These are phyloP conservation scores for Noccaea caerulescens DNA, from an alignment of 345 rosid species.

Conservation along the genomic window DNA sequence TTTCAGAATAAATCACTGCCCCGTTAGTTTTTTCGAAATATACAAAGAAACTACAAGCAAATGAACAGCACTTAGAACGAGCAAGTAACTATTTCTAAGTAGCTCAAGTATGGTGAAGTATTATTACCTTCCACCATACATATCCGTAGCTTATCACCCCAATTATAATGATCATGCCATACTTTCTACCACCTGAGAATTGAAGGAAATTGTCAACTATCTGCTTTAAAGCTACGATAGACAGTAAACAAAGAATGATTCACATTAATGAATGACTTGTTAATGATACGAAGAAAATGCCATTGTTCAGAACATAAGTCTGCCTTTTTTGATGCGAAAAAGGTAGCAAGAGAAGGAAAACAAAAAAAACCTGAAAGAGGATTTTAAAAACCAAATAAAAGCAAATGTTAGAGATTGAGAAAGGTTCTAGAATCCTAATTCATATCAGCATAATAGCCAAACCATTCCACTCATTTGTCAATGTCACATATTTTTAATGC, in stretches of 20 bases:
- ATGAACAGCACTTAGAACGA: conserved; percentile 6
- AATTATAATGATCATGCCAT: conserved; percentile 38
- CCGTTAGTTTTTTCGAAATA: background rate
- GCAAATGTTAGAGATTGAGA: conserved; percentile 2
- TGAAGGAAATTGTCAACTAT: conserved; percentile 1
- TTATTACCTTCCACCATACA: conserved; percentile 46
- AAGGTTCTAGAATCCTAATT: background rate
- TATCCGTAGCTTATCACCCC: conserved; percentile 47
- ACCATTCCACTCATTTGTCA: background rate
- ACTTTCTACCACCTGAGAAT: conserved; percentile 41
- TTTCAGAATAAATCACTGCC: conserved; percentile 16
- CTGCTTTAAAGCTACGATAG: background rate
- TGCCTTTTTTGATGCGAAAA: conserved; percentile 6
- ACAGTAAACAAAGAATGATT: conserved; percentile 8
- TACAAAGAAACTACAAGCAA: background rate
- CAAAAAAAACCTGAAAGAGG: background rate
- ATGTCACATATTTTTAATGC: background rate
- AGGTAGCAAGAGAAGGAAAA: background rate
- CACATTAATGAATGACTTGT: background rate
- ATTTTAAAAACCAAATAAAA: conserved; percentile 5
- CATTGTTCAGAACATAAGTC: background rate
- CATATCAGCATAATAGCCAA: conserved; percentile 21
- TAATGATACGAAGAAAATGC: conserved; percentile 10
- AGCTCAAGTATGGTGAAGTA: conserved; percentile 10
- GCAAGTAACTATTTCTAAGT: conserved; percentile 11